Conservation (phyloP, 495 filamentous ascomycete species). For the Penicillium riverlandense region DNA sequence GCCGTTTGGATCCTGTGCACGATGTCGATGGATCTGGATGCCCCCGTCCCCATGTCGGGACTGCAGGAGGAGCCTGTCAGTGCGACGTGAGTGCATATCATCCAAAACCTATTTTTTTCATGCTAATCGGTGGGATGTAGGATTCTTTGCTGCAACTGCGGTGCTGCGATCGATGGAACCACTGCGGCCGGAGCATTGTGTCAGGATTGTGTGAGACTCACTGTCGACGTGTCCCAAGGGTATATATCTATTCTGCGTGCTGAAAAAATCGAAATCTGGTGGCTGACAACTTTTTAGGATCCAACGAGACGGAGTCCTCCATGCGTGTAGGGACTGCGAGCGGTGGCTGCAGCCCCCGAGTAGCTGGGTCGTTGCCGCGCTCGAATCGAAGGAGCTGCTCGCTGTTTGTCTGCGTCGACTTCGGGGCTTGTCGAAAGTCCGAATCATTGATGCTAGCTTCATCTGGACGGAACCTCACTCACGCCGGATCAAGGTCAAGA, state of each 20-base stretch:
- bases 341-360: slow-evolving; percentile 84
- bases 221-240: slow-evolving; percentile 87
- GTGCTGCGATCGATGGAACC: slow-evolving; percentile 89
- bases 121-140: slow-evolving; percentile 33
- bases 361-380: slow-evolving; percentile 74
- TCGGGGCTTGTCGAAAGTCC: slow-evolving; percentile 71
- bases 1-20: slow-evolving; percentile 6
- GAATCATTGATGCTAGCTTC: slow-evolving; percentile 91
- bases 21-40: slow-evolving; percentile 72
- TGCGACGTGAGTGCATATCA: slow-evolving; percentile 49
- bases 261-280: not conserved
- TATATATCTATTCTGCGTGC: not conserved
- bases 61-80: slow-evolving; percentile 38
- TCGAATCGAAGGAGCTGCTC: slow-evolving; percentile 82
- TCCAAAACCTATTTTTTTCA: slow-evolving; percentile 7
- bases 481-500: slow-evolving; percentile 79
- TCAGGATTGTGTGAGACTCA: slow-evolving; percentile 87
- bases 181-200: slow-evolving; percentile 80
- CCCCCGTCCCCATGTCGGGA: slow-evolving; percentile 48
- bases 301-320: slow-evolving; percentile 73
- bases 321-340: slow-evolving; percentile 86
- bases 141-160: slow-evolving; percentile 93
- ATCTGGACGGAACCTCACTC: slow-evolving; percentile 99
- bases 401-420: slow-evolving; percentile 82
- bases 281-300: slow-evolving; percentile 33